Evolutionary conservation across 2,329 filamentous ascomycete genomes (phyloP), one percentile per base, ranked within the genome.

Genomic region (Alternaria panax): DNA sequence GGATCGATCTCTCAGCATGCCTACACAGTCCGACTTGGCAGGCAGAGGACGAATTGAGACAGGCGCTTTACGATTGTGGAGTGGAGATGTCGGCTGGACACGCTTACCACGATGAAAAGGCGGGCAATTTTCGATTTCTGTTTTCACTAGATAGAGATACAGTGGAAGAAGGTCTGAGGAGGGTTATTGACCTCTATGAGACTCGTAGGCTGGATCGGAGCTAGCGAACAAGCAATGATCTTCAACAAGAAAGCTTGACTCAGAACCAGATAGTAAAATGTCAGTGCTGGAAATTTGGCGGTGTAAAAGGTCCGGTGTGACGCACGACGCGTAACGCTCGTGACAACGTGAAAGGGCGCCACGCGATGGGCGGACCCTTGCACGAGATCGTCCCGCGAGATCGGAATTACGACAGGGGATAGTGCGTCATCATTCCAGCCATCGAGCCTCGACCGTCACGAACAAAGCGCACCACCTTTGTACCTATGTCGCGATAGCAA

Each of bases 81-180:
- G 51, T 73, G 7, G 66, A 66, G 25, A 51, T 71, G 56, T 67
- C 71, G 7, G 68, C 69, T 30, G 67, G 62, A 6, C 69, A 78
- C 38, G 69, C 69, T 11, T 69, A 83, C 57, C 47, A 81, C 41
- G 60, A 76, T 25, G 69, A 72, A 43, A 68, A 68, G 22, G 51
- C 56, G 4, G 81, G 81, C 0, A 80, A 80, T 77, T 83, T 81
- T 66, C 67, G 81, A 30, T 66, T 82, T 52, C 76, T 81, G 5
- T 70, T 67, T 80, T 80, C 78, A 8, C 67, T 80, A 24, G 70
- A 78, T 9, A 73, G 75, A 46, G 62, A 70, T 12, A 65, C 72
- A 25, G 52, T 82, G 30, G 65, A 72, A 20, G 75, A 79, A 62
- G 79, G 75, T 12, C 55, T 80, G 46, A 57, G 54, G 53, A 75